These are phyloP conservation scores for Irpex sp. DNA, from an alignment of 1,284 basidiomycete species.

Conservation along the genomic window DNA sequence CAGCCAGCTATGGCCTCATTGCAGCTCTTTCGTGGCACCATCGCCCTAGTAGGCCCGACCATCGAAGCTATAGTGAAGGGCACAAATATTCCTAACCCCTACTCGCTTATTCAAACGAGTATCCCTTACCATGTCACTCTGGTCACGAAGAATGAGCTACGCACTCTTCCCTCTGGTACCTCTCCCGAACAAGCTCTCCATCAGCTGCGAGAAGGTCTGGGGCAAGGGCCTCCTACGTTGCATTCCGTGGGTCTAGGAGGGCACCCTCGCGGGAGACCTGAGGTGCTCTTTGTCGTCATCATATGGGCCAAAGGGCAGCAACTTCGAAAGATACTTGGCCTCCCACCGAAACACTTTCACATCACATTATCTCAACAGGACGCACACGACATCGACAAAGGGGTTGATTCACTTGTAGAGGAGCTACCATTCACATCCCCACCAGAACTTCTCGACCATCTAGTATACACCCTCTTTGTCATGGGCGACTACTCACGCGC, in stretches of 20 bases:
- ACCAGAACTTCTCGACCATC: slow-evolving; percentile 44
- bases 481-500: slow-evolving; percentile 35
- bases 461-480: slow-evolving; percentile 41
- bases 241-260: slow-evolving; percentile 38
- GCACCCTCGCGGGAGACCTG: slow-evolving; percentile 20
- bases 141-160: slow-evolving; percentile 33
- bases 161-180: slow-evolving; percentile 1
- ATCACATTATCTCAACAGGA: slow-evolving; percentile 44
- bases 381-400: slow-evolving; percentile 44
- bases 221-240: slow-evolving; percentile 14
- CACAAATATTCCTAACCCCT: slow-evolving; percentile 10
- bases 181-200: slow-evolving; percentile 8
- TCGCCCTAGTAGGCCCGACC: slow-evolving; percentile 28
- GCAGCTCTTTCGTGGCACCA: slow-evolving; percentile 8
- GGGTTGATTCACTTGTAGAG: slow-evolving; percentile 37
- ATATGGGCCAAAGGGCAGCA: slow-evolving; percentile 54
- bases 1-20: background rate
- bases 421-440: slow-evolving; percentile 25
- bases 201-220: slow-evolving; percentile 1
- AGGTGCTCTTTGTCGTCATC: slow-evolving; percentile 44
- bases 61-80: slow-evolving; percentile 29
- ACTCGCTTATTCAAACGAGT: slow-evolving; percentile 13
- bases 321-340: slow-evolving; percentile 42
- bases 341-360: slow-evolving; percentile 52
- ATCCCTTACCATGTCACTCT: slow-evolving; percentile 39